phyloP scores from a whole-genome alignment of 1,284 basidiomycete species.

The Melampsora abietis-canadensis region DNA sequence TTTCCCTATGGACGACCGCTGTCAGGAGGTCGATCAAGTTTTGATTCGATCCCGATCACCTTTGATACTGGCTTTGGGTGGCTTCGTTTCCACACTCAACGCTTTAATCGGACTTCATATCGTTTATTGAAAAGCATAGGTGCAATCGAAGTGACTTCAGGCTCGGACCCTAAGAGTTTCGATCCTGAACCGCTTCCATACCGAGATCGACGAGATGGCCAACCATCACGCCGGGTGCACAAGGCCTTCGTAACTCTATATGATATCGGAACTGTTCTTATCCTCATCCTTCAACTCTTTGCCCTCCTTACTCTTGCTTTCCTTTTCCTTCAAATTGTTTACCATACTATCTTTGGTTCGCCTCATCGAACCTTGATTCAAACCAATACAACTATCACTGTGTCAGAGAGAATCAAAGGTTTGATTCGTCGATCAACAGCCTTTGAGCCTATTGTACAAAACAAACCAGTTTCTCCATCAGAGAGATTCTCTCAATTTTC shows the following conservation, averaged over 20 bases:
- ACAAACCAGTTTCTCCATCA: neutral
- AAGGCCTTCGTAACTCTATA: neutral
- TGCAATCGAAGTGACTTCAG: neutral
- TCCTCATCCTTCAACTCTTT: conserved; percentile 2
- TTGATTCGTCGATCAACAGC: neutral
- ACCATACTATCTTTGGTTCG: neutral
- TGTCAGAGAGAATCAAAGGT: neutral
- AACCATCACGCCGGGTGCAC: neutral
- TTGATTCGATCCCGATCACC: neutral
- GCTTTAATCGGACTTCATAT: neutral
- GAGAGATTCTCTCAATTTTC: neutral
- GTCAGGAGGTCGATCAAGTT: neutral
- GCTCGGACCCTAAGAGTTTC: neutral
- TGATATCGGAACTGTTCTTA: neutral
- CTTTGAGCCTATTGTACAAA: neutral
- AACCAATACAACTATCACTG: neutral
- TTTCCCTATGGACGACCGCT: neutral
- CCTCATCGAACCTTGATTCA: neutral
- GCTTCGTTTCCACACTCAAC: neutral
- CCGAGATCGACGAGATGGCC: neutral
- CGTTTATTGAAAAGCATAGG: neutral
- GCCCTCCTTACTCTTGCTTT: neutral
- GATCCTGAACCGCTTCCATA: neutral
- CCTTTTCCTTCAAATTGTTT: neutral
- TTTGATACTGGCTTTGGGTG: conserved; percentile 3